Evolutionary conservation across 2,329 filamentous ascomycete genomes (phyloP), one percentile per base, ranked within the genome.

Genomic region (Verticillium zaregamsianum): DNA sequence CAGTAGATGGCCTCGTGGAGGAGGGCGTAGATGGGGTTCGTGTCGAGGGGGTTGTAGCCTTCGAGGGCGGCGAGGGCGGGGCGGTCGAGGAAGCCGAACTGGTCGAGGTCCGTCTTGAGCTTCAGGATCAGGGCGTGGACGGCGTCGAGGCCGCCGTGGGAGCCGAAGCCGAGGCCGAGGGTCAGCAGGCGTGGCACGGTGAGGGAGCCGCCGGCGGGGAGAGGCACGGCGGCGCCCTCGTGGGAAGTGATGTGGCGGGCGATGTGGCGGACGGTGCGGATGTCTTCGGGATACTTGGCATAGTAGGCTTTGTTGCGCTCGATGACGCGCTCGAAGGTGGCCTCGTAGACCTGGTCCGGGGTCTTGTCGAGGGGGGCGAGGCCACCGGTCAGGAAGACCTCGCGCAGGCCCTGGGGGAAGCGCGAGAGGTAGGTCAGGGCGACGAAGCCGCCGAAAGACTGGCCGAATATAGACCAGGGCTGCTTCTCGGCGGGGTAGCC

Each of bases 371-470:
- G 78, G 0, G 94, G 91, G 15, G 92, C 90, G 55, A 97, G 80
- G 0, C 94, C 94, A 40, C 94, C 94, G 12, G 90, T 91, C 37
- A 93, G 81, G 72, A 96, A 98, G 28, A 87, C 86, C 77, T 98
- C 94, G 33, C 87, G 86, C 28, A 98, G 76, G 1, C 90, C 90
- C 61, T 92, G 84, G 0, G 92, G 91, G 68, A 86, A 88, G 72
- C 91, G 87, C 2, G 90, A 95, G 17, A 98, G 83, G 73, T 97
- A 98, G 8, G 90, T 94, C 37, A 92, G 80, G 57, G 82, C 84
- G 70, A 93, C 91, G 74, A 97, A 97, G 1, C 94, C 94, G 45
- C 94, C 94, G 74, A 96, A 98, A 17, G 90, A 93, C 77, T 97
- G 94, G 9, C 94, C 94, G 65, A 96, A 89, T 33, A 95, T 84